A percentile compares a stretch with the other conserved stretches of the same genome.
These are phyloP conservation scores for Hyphodiscus hymeniophilus DNA, from an alignment of 495 filamentous ascomycete genomes.

Conservation along the genomic window DNA sequence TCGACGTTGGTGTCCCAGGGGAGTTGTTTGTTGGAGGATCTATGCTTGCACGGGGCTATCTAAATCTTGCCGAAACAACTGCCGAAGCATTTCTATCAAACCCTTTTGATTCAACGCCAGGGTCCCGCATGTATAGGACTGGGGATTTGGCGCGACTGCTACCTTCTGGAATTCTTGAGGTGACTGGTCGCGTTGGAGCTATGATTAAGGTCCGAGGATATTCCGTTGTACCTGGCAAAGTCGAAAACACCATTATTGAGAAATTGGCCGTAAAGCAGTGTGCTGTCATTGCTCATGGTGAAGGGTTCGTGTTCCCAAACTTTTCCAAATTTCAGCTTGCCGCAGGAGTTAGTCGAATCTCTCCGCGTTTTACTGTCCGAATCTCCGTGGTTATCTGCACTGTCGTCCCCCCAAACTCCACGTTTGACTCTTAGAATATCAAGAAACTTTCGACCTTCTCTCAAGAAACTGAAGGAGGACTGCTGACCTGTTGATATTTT, in stretches of 20 bases:
- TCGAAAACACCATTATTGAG: constrained; percentile 51
- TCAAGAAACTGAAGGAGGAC: too few relatives aligned
- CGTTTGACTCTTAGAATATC: too few relatives aligned
- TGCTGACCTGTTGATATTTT: too few relatives aligned
- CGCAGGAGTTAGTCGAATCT: too few relatives aligned
- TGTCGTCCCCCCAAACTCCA: too few relatives aligned
- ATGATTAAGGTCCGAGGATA: constrained; percentile 65
- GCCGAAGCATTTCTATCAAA: constrained; percentile 53
- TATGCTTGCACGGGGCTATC: constrained; percentile 61
- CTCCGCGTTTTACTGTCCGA: too few relatives aligned
- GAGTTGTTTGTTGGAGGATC: constrained; percentile 64
- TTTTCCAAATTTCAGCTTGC: too few relatives aligned
- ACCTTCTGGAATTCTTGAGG: constrained; percentile 56
- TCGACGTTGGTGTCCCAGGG: constrained; percentile 36
- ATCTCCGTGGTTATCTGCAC: too few relatives aligned
- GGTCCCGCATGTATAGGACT: constrained; percentile 56
- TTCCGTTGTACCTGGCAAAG: constrained; percentile 57
- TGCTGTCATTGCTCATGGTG: constrained; percentile 52
- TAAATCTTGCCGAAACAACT: constrained; percentile 63
- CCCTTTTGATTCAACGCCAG: constrained; percentile 29
- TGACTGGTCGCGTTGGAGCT: constrained; percentile 60
- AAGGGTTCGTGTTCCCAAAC: too few relatives aligned
- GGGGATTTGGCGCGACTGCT: constrained; percentile 60
- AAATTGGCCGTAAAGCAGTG: constrained; percentile 52
- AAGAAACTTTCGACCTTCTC: too few relatives aligned